Evolutionary conservation across 768 basidiomycete genomes (phyloP).

Genomic region (Suillus decipiens): DNA sequence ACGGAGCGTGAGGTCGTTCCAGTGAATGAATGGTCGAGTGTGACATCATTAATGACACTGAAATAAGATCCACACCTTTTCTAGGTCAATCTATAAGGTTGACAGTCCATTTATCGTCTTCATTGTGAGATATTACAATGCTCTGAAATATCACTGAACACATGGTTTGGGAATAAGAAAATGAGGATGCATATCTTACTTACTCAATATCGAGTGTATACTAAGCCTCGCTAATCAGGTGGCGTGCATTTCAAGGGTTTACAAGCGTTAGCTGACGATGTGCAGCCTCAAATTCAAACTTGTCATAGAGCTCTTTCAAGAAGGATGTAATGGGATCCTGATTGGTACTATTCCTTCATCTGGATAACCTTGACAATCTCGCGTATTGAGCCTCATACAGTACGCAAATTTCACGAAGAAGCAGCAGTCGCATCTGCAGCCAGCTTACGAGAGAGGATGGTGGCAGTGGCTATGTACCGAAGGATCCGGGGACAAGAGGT

Average conservation of each 20-base stretch:
- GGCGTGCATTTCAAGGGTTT: too few relatives aligned
- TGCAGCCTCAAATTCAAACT: too few relatives aligned
- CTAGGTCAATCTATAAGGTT: slow-evolving; percentile 98
- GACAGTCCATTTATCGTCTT: slow-evolving; percentile 99
- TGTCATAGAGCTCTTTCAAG: too few relatives aligned
- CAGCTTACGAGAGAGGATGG: slow-evolving; percentile 86
- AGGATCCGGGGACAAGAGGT: slow-evolving; percentile 94
- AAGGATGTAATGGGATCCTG: too few relatives aligned
- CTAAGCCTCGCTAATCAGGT: slow-evolving; percentile 98
- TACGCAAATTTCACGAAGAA: too few relatives aligned
- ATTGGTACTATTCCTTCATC: slow-evolving; percentile 96
- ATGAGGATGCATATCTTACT: slow-evolving; percentile 21
- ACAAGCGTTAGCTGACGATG: too few relatives aligned
- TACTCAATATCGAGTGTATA: slow-evolving; percentile 92
- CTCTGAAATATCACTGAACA: slow-evolving; percentile 80
- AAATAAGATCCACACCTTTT: slow-evolving; percentile 60
- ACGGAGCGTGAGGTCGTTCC: too few relatives aligned
- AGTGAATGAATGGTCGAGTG: slow-evolving; percentile 13
- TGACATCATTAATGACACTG: slow-evolving; percentile 2
- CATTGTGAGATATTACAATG: slow-evolving; percentile 93
- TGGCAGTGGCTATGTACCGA: slow-evolving; percentile 91
- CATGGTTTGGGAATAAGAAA: slow-evolving; percentile 4
- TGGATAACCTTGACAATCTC: slow-evolving; percentile 94
- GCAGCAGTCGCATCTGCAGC: slow-evolving; percentile 47
- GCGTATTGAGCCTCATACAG: slow-evolving; percentile 85